Conservation (phyloP, 768 basidiomycete genomes). For the Tylopilus balloui region DNA sequence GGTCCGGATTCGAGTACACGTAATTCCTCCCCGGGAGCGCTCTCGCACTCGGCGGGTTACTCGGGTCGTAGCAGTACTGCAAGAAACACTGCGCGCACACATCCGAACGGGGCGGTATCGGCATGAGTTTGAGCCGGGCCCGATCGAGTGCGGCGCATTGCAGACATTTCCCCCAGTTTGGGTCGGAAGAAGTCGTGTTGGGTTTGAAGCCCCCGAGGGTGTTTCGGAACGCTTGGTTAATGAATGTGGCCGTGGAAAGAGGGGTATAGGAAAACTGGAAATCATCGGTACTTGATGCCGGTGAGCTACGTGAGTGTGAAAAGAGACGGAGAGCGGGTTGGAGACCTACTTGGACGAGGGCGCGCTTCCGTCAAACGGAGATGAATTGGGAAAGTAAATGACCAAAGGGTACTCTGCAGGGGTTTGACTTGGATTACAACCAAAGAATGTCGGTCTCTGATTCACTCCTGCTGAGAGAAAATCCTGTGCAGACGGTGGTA, state of each 20-base stretch:
- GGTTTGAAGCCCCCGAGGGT: slow-evolving; percentile 57
- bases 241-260: slow-evolving; percentile 50
- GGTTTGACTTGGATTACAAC: slow-evolving; percentile 52
- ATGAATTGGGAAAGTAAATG: slow-evolving; percentile 73
- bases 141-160: slow-evolving; percentile 63
- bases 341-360: slow-evolving; percentile 60
- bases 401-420: slow-evolving; percentile 62
- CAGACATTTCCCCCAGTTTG: slow-evolving; percentile 50
- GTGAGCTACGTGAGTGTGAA: slow-evolving; percentile 3
- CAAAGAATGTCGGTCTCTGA: slow-evolving; percentile 72
- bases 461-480: slow-evolving; percentile 63
- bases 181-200: slow-evolving; percentile 52
- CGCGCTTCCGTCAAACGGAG: slow-evolving; percentile 56
- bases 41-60: slow-evolving; percentile 55
- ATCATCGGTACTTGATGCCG: slow-evolving; percentile 44
- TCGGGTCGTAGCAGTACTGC: slow-evolving; percentile 53
- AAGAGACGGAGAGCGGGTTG: neutral
- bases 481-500: slow-evolving; percentile 46
- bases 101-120: slow-evolving; percentile 37
- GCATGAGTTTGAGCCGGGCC: slow-evolving; percentile 38
- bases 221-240: slow-evolving; percentile 57
- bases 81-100: slow-evolving; percentile 57
- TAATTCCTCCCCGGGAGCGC: slow-evolving; percentile 37
- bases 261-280: slow-evolving; percentile 58
- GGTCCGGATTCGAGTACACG: slow-evolving; percentile 52